Evolutionary conservation across 768 basidiomycete genomes (phyloP).

Genomic region (Boletus rex-veris): DNA sequence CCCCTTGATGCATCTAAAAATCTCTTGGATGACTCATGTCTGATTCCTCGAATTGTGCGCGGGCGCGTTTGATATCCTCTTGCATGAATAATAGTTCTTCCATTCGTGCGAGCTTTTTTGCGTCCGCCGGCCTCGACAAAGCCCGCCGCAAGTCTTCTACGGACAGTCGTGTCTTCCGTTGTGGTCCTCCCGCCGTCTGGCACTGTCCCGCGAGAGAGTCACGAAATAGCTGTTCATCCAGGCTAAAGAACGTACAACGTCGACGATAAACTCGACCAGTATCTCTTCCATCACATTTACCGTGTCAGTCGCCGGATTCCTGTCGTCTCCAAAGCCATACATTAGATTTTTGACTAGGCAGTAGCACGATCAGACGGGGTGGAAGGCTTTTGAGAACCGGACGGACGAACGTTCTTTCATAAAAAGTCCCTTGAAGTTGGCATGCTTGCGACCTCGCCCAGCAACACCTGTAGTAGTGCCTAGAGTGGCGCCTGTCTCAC

Average conservation of each 20-base stretch:
- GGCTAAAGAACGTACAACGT: constrained; percentile 60
- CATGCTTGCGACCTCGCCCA: constrained; percentile 58
- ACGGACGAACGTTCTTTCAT: constrained; percentile 69
- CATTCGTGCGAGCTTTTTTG: constrained; percentile 88
- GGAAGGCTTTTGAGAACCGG: not conserved
- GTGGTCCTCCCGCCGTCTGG: constrained; percentile 64
- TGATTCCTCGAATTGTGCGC: constrained; percentile 68
- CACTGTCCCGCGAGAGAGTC: constrained; percentile 46
- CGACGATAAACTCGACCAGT: constrained; percentile 83
- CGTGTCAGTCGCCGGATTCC: constrained; percentile 82
- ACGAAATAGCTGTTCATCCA: constrained; percentile 1
- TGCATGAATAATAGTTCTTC: constrained; percentile 93
- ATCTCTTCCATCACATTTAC: constrained; percentile 94
- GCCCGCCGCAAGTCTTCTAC: constrained; percentile 83
- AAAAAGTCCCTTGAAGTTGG: constrained; percentile 72
- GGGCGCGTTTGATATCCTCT: constrained; percentile 87
- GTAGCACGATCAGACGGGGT: constrained; percentile 11
- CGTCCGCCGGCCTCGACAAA: constrained; percentile 80
- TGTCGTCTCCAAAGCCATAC: constrained; percentile 94
- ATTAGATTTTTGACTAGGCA: constrained; percentile 72
- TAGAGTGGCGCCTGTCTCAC: constrained; percentile 43
- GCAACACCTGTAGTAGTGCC: constrained; percentile 39
- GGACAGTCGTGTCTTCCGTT: constrained; percentile 70
- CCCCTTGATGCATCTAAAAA: constrained; percentile 30
- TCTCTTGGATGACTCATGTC: constrained; percentile 47